These are phyloP conservation scores for peach (Prunus persica) DNA, from an alignment of 306 rosid genomes.

Conservation along the genomic window DNA sequence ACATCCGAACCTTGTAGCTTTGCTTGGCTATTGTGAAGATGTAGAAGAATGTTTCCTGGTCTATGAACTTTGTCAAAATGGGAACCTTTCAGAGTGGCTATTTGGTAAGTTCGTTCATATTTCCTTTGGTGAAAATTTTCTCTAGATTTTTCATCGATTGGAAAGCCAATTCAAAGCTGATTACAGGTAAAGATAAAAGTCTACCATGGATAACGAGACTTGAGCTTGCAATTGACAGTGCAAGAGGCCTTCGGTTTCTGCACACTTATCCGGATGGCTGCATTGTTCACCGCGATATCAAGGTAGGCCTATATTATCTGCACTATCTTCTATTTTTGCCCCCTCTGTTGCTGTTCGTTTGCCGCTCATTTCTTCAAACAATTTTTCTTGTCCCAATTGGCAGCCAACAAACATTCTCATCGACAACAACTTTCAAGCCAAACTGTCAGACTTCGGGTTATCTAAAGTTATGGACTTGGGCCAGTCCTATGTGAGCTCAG, in stretches of 20 bases:
- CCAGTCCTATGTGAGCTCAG: constrained; percentile 63
- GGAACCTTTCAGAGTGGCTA: constrained; percentile 69
- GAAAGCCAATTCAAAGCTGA: neutral
- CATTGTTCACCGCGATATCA: constrained; percentile 68
- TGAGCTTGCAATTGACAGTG: constrained; percentile 53
- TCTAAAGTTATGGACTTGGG: constrained; percentile 53
- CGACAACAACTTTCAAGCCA: constrained; percentile 49
- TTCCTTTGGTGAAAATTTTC: neutral
- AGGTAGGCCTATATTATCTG: constrained; percentile 32
- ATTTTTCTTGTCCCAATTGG: constrained; percentile 10
- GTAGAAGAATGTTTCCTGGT: constrained; percentile 60
- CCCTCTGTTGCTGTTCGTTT: neutral
- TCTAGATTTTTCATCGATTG: neutral
- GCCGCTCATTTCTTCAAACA: neutral
- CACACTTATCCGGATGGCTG: constrained; percentile 58
- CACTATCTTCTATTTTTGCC: neutral
- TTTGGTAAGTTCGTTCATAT: constrained; percentile 40
- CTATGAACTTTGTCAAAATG: constrained; percentile 64
- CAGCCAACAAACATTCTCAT: constrained; percentile 75
- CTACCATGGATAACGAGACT: constrained; percentile 63
- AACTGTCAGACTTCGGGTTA: constrained; percentile 67
- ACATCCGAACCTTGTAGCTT: constrained; percentile 56
- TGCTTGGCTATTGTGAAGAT: constrained; percentile 45
- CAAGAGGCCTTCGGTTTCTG: constrained; percentile 64
- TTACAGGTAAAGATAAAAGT: constrained; percentile 45